Base-by-base conservation (phyloP, 106 monocot species). In the Hemerocallis citrina region DNA sequence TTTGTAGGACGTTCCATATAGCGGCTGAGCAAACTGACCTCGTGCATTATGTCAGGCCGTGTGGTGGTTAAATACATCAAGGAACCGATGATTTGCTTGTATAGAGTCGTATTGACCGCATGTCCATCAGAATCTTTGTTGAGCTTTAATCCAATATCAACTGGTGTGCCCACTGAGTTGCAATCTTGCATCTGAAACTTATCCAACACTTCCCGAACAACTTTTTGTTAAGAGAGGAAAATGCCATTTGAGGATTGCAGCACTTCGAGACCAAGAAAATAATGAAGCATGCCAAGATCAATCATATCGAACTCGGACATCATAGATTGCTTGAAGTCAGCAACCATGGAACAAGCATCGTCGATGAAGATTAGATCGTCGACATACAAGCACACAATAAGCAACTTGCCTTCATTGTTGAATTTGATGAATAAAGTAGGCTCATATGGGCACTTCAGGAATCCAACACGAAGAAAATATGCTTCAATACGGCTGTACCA, bases 51-150 rank as follows among this genome's bases (percentile, higher is more conserved):
- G 25, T 74, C 60, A 21, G 67, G 74, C 37, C 74, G 60, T 67
- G 60, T 74, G 14, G 46, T 23, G 14, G 58, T 59, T 6, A 66
- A 21, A 44, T 74, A 74, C 66, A 66, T 47, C 23, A 74, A 67
- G 16, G 37, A 33, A 3, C 74, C 67, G 19, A 67, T 33, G 10
- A 66, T n/a, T 30, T 62, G 62, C 15, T 59, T 73, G 66, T 65
- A 73, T 25, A 22, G 56, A 23, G 69, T 69, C 39, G 20, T 10
- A 21, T 49, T 1, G 22, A 0, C 43, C 43, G 12, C 44, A 13
- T 34, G 42, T 41, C 62, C 31, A 43, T 25, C 42, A 28, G 39
- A 15, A 62, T 28, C 44, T 48, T 48, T 54, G 44, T 16, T 33
- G 23, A 65, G 23, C 64, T 65, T 64, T 1, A 34, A 17, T 3